Percentiles rank a stretch among this genome's conserved stretches.
Conservation (phyloP, 805 yeast species). For the Candida incommunis region DNA sequence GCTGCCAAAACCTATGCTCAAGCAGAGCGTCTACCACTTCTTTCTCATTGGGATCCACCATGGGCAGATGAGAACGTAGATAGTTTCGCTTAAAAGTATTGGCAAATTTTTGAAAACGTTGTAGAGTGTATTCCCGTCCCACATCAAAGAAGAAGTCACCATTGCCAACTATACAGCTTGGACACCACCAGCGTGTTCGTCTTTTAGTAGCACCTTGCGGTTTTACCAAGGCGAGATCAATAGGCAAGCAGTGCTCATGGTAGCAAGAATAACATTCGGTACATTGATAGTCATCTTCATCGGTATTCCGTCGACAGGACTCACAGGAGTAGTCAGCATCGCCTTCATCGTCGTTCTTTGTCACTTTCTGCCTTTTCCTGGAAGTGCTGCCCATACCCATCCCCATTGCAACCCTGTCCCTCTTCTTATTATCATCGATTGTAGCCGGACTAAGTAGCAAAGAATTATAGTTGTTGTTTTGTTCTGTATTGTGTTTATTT, state of each 20-base stretch:
- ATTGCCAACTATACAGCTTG: conserved; percentile 69
- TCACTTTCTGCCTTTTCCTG: not conserved
- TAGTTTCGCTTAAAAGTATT: conserved; percentile 32
- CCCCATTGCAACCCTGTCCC: too few species aligned
- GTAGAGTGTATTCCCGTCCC: conserved; percentile 38
- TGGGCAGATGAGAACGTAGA: conserved; percentile 17
- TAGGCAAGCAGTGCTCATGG: conserved; percentile 55
- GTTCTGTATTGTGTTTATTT: too few species aligned
- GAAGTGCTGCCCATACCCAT: too few species aligned
- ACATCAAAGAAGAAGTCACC: conserved; percentile 85
- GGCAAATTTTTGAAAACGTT: conserved; percentile 47
- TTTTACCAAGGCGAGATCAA: conserved; percentile 31
- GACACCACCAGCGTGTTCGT: conserved; percentile 61
- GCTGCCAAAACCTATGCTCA: conserved; percentile 24
- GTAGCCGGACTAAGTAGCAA: not conserved
- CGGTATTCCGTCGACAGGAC: conserved; percentile 13
- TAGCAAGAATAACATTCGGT: conserved; percentile 59
- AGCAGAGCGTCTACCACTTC: conserved; percentile 11
- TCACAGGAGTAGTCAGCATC: conserved; percentile 12
- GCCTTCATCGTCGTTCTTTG: conserved; percentile 1
- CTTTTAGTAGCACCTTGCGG: conserved; percentile 25
- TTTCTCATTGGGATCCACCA: conserved; percentile 7
- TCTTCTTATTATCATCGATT: not conserved
- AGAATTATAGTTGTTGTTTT: not conserved
- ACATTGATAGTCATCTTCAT: conserved; percentile 27